These are phyloP conservation scores for Truncatella angustata DNA, from an alignment of 2,329 filamentous ascomycete genomes.

Conservation along the genomic window DNA sequence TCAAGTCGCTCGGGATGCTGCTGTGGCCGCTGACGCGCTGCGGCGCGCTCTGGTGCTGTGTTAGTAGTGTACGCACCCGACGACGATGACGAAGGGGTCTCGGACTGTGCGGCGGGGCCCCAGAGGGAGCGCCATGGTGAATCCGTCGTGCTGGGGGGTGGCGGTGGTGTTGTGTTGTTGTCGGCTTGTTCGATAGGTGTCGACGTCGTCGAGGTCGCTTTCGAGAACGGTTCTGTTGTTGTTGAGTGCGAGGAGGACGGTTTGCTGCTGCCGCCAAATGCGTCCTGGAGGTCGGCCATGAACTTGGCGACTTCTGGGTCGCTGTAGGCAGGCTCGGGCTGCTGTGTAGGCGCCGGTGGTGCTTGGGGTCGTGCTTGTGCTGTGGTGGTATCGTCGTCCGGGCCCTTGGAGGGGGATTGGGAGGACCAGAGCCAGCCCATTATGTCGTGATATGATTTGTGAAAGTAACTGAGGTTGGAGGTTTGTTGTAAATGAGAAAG, in stretches of 20 bases:
- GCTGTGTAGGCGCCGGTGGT: conserved; percentile 10
- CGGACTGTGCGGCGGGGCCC: conserved; percentile 24
- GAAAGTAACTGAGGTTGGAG: too few relatives aligned
- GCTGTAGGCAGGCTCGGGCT: conserved; percentile 21
- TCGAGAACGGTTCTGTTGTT: too few relatives aligned
- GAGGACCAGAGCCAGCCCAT: conserved; percentile 66
- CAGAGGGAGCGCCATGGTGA: conserved; percentile 26
- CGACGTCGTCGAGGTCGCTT: too few relatives aligned
- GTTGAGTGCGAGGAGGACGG: too few relatives aligned
- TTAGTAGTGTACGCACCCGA: conserved; percentile 18
- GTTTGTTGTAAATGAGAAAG: too few relatives aligned
- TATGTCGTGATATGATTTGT: conserved; percentile 1
- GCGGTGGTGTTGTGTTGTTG: too few relatives aligned
- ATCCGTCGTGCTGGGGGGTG: not conserved
- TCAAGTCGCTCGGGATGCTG: conserved; percentile 26
- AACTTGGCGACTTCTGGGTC: conserved; percentile 57
- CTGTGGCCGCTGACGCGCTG: not conserved
- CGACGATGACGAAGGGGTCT: conserved; percentile 22
- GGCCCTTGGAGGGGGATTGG: conserved; percentile 13
- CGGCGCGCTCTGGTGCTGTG: conserved; percentile 4
- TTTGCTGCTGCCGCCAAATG: conserved; percentile 18
- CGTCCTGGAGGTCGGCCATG: conserved; percentile 35
- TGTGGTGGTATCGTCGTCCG: conserved; percentile 15
- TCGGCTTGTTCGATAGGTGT: too few relatives aligned
- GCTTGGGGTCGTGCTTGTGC: conserved; percentile 4